Evolutionary conservation across 2,329 filamentous ascomycete genomes (phyloP), one percentile per base, ranked within the genome.

Genomic region (Chrysoporthe austroafricana): DNA sequence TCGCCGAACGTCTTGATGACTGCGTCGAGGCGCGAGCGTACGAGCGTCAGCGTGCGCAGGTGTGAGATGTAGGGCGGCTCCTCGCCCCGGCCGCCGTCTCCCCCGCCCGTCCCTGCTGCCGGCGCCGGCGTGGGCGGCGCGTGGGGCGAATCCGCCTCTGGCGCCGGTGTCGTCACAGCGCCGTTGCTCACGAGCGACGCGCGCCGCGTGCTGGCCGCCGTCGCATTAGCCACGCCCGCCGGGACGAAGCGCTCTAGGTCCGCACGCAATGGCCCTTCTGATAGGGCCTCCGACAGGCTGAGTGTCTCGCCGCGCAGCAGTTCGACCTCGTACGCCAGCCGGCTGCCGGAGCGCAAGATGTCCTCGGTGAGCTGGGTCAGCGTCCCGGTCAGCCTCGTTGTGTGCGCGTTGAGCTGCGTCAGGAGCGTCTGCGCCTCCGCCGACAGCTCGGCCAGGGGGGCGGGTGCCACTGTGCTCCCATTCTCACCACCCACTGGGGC

Each of bases 271-370:
- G 65, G 62, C 13, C 68, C 65, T 0, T 85, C 87, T 71, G 89
- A 88, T 73, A 98, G 81, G 1, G 90, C 86, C 76, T 97, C 94
- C 0, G 90, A 89, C 46, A 97, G 82, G n/a, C 91, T 86, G 59
- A 94, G 80, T 2, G 93, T 91, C 79, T 97, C 94, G 70, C 94
- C 94, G n/a, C 94, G 88, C 61, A 98, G 79, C 21, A 98, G 86
- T 79, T 98, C 95, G 26, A 98, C 95, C 79, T 98, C 93, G 76
- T 99, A 99, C 26, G 94, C 93, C 67, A 99, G 82, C 4, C 95
- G 87, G 71, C 92, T 93, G 36, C 94, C 93, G 74, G 93, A 94
- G 67, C 96, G 88, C 70, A 99, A 80, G 71, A 99, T 98, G 73
- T 98, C 96, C 78, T 99, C 95, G 13, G 96, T 97, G 69, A 98